Evolutionary conservation across 768 basidiomycete genomes (phyloP), one percentile per base, ranked within the genome.

Genomic region (Tricholoma sp.): DNA sequence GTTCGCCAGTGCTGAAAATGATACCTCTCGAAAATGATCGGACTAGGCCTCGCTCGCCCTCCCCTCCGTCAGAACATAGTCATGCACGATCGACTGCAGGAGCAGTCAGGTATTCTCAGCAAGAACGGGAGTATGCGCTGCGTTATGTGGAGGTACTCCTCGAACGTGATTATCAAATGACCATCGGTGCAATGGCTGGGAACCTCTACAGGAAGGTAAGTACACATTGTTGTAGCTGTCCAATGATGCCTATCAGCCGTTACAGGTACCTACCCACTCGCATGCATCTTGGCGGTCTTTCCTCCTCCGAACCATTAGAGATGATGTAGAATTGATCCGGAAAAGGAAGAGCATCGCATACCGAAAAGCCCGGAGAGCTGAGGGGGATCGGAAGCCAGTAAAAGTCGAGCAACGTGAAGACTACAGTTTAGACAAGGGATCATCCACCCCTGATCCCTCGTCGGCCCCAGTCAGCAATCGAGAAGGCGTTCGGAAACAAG

Each of bases 211-310:
- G 65, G 50, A 83, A 84, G 74, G 86, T 83, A 54, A 29, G 69
- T 52, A 34, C 2, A 5, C 16, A 51, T 16, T 8, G 29, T 56
- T 50, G 62, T 55, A 14, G 39, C 32, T 55, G 24, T 54, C 47
- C 43, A 9, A 55, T 89, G 87, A 74, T 88, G 74, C 80, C 82
- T 29, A 79, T n/a, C 2, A 50, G 11, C 16, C 12, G 3, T 18
- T 43, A 10, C 56, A 89, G 88, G 74, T 89, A 74, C 80, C 84
- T 24, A 79, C 84, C 60, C 88, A 89, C 65, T 62, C 75, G 2
- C 11, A 62, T 5, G 64, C 32, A 7, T 86, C 85, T 12, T 89
- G 86, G 86, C 61, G 54, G 31, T 65, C 63, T n/a, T 74, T 77
- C 49, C 51, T 83, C 18, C 45, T 60, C 29, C 59, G 58, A 52